Conservation (phyloP, 2,329 filamentous ascomycete species). For the Exophiala sideris region DNA sequence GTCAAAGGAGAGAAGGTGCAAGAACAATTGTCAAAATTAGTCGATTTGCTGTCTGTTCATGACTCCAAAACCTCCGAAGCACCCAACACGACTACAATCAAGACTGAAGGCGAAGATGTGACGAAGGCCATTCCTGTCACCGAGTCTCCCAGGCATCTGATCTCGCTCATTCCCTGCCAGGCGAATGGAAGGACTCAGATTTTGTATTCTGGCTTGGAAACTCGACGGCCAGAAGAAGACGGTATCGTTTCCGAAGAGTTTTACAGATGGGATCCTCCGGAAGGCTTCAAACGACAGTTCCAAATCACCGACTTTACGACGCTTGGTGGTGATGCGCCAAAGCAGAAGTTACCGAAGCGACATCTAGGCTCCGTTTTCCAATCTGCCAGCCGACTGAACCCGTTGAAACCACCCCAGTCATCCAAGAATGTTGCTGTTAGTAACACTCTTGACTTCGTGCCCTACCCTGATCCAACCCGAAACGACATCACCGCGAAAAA, state of each 20-base stretch:
- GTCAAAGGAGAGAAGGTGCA: conserved; percentile 14
- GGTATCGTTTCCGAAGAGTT: conserved; percentile 37
- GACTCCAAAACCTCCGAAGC: conserved; percentile 1
- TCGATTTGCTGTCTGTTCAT: conserved; percentile 9
- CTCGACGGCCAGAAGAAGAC: conserved; percentile 46
- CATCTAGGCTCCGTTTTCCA: conserved; percentile 47
- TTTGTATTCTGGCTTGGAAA: conserved; percentile 76
- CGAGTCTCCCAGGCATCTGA: conserved; percentile 14
- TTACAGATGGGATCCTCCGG: conserved; percentile 70
- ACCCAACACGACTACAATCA: neutral
- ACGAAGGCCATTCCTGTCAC: conserved; percentile 1
- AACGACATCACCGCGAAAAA: conserved; percentile 34
- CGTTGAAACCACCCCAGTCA: conserved; percentile 41
- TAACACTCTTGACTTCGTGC: conserved; percentile 14
- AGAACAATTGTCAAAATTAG: conserved; percentile 12
- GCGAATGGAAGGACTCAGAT: conserved; percentile 59
- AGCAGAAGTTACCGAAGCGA: conserved; percentile 32
- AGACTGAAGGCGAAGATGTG: conserved; percentile 8
- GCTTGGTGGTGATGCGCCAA: conserved; percentile 27
- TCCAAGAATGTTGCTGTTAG: conserved; percentile 34
- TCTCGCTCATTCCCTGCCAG: conserved; percentile 16
- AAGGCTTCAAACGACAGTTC: no score
- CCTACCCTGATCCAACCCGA: conserved; percentile 7
- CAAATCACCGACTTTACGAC: conserved; percentile 49
- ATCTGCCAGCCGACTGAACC: conserved; percentile 37